Base-by-base conservation (phyloP, 306 rosid species). In the Quercus gilva region DNA sequence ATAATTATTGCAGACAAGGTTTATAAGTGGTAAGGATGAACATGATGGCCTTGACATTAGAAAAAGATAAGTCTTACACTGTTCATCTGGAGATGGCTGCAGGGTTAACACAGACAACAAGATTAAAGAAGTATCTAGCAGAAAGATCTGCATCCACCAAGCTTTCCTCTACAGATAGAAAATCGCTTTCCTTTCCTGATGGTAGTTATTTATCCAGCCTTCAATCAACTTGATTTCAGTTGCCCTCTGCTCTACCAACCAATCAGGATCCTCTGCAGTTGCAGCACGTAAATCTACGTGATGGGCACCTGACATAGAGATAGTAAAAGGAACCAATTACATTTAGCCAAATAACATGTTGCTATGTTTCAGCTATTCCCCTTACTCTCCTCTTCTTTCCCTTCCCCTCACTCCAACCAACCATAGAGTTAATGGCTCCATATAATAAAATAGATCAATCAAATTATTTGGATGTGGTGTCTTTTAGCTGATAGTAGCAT, bases 251-350 rank as follows among this genome's bases (percentile, higher is more conserved):
- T 94, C 88, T 18, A 80, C 73, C 81, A 94, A 85, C 98, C 98
- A 94, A 81, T 74, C 76, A 67, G 97, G 98, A 87, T 92, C 98
- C 28, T 84, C 81, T n/a, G 75, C 41, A 0, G 88, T 88, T 2
- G 98, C 82, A 76, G 91, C 86, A 9, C 96, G 98, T 78, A 92
- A 87, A 84, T 94, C 98, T 76, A 90, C 55, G 85, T 90, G 97
- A 85, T 90, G 97, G 0, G 96, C 96, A 71, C 98, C 97, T 92
- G 84, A 68, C 20, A 31, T 76, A 69, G 23, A 57, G 76, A 25
- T 31, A 53, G 49, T 7, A 67, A 55, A 79, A 72, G 37, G 37
- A 76, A 29, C 5, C 41, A 61, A 26, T 19, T 12, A 78, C 6
- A 74, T 71, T 69, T 43, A 56, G 25, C n/a, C 23, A 7, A 49